These are phyloP conservation scores for Myxozyma lipomycoides DNA, from an alignment of 805 yeast genomes.

Conservation along the genomic window DNA sequence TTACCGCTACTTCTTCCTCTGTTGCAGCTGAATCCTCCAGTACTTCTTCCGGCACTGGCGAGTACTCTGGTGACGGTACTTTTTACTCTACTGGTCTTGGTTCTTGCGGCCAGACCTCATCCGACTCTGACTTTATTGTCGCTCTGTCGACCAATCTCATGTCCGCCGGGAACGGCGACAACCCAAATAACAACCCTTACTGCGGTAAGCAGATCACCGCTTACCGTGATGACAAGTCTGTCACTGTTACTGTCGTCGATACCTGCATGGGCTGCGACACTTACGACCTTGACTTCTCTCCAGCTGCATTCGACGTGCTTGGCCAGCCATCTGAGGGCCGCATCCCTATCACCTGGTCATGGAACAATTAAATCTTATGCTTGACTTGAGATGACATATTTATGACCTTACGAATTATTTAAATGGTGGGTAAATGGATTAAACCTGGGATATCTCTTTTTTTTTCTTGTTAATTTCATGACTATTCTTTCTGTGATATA, in stretches of 20 bases:
- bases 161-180: conserved; percentile 41
- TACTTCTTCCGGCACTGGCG: conserved; percentile 27
- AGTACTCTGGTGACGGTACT: conserved; percentile 39
- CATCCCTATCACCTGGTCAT: conserved; percentile 52
- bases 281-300: conserved; percentile 57
- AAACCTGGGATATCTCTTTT: not conserved
- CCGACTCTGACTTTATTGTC: conserved; percentile 49
- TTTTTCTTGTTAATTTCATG: not conserved
- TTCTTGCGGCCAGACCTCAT: conserved; percentile 51
- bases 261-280: conserved; percentile 52
- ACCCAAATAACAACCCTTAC: conserved; percentile 42
- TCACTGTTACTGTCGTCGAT: conserved; percentile 55
- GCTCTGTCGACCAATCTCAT: conserved; percentile 49
- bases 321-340: conserved; percentile 54
- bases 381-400: no score
- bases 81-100: conserved; percentile 44
- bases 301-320: conserved; percentile 51
- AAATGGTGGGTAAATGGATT: not conserved
- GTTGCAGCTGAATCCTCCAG: conserved; percentile 5
- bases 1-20: conserved; percentile 12
- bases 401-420: not conserved
- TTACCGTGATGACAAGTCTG: conserved; percentile 47
- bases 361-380: conserved; percentile 23
- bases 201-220: conserved; percentile 54
- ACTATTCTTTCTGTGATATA: not conserved